Evolutionary conservation across 164 flowering plant genomes (phyloP).

Genomic region (Vitis amurensis): DNA sequence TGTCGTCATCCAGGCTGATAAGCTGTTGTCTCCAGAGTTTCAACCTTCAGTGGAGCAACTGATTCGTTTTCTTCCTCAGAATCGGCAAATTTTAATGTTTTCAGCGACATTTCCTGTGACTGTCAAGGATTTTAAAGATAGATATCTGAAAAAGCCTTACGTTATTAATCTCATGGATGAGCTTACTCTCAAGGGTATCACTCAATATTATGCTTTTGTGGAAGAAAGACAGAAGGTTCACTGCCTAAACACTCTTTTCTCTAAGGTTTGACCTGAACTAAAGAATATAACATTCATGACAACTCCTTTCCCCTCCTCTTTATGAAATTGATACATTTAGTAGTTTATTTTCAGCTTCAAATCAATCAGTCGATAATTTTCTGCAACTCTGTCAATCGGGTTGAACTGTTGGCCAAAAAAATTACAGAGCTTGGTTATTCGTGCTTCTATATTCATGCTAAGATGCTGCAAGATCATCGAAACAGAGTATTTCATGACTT

Average conservation of each 20-base stretch:
- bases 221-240: conserved; percentile 99
- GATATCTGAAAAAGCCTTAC: conserved; percentile 80
- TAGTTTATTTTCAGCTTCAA: conserved; percentile 72
- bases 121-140: conserved; percentile 90
- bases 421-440: conserved; percentile 99
- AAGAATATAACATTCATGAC: background rate
- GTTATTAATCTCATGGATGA: conserved; percentile 97
- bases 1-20: conserved; percentile 73
- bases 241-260: conserved; percentile 94
- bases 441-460: conserved; percentile 97
- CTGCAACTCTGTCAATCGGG: conserved; percentile 98
- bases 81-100: conserved; percentile 89
- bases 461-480: conserved; percentile 98
- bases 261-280: conserved; percentile 63
- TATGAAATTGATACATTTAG: background rate
- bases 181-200: conserved; percentile 98
- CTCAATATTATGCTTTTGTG: conserved; percentile 96
- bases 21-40: conserved; percentile 93
- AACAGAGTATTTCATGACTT: conserved; percentile 98
- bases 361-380: conserved; percentile 97
- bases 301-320: background rate
- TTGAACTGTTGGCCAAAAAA: conserved; percentile 94
- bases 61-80: conserved; percentile 68
- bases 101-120: conserved; percentile 99
- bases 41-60: conserved; percentile 94